phyloP scores from a whole-genome alignment of 2,329 filamentous ascomycete species.

The Tolypocladium nubicola region DNA sequence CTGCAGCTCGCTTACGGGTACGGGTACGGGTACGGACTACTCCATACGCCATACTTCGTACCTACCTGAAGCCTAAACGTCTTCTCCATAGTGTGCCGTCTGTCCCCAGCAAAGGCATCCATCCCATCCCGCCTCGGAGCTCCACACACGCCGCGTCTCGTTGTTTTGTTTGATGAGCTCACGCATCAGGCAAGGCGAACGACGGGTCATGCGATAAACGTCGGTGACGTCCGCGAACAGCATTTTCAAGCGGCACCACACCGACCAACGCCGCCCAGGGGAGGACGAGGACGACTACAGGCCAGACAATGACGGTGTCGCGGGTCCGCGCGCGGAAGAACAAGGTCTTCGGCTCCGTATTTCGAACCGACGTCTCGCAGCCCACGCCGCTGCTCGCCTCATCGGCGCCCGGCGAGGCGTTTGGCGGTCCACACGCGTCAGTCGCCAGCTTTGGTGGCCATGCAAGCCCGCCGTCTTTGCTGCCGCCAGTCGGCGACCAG shows the following conservation, averaged over 20 bases:
- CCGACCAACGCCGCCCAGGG: background rate
- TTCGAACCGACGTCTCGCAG: constrained; percentile 39
- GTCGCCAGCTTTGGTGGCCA: constrained; percentile 7
- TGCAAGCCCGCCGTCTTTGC: constrained; percentile 9
- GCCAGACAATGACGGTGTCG: constrained; percentile 26
- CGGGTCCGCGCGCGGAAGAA: constrained; percentile 36
- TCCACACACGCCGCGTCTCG: background rate
- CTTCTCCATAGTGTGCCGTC: background rate
- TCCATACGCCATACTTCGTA: too few relatives aligned
- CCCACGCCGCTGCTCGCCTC: constrained; percentile 33
- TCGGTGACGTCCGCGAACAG: background rate
- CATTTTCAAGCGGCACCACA: background rate
- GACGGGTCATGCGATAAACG: background rate
- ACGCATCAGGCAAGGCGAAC: background rate
- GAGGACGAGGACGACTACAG: background rate
- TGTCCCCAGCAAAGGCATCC: background rate
- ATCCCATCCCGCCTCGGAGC: background rate
- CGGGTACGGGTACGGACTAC: background rate
- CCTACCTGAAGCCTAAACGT: too few relatives aligned
- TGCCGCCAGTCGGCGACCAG: constrained; percentile 33
- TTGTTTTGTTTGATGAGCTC: background rate
- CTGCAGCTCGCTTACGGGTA: background rate
- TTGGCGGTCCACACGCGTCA: constrained; percentile 27
- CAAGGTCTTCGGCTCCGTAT: constrained; percentile 44
- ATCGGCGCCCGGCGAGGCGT: constrained; percentile 31